A percentile compares a stretch with the other conserved stretches of the same genome.
phyloP scores from a whole-genome alignment of 352 stramenopile genomes.

The Globisporangium cylindrosporum region DNA sequence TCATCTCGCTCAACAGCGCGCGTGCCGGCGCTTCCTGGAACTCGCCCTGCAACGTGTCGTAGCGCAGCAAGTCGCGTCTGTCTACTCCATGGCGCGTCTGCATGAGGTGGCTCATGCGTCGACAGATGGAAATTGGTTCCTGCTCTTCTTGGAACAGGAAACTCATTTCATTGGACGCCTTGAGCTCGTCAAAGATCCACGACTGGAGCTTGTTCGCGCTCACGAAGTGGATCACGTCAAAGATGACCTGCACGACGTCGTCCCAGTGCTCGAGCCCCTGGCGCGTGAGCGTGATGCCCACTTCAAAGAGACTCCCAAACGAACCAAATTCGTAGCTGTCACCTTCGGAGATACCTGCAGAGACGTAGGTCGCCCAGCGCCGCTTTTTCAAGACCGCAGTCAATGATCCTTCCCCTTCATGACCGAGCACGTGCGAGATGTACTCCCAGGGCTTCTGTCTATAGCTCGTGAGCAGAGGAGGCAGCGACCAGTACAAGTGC shows the following conservation, averaged over 20 bases:
- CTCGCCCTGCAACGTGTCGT: conserved; percentile 48
- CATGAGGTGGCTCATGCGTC: conserved; percentile 55
- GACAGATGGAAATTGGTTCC: conserved; percentile 35
- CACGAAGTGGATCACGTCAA: conserved; percentile 36
- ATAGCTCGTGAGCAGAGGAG: conserved; percentile 38
- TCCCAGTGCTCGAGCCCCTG: conserved; percentile 40
- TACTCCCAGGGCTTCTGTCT: conserved; percentile 55
- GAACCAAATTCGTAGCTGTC: conserved; percentile 66
- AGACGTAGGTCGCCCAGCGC: conserved; percentile 45
- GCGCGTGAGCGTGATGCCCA: conserved; percentile 47
- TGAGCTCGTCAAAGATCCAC: conserved; percentile 66
- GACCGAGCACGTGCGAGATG: conserved; percentile 43
- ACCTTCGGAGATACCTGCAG: conserved; percentile 41
- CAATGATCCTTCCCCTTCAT: conserved; percentile 48
- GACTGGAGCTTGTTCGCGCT: conserved; percentile 18
- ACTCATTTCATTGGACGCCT: conserved; percentile 37
- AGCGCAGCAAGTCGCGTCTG: conserved; percentile 49
- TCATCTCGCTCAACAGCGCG: conserved; percentile 39
- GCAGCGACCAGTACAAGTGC: conserved; percentile 50
- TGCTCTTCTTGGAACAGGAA: conserved; percentile 70
- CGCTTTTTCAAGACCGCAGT: conserved; percentile 35
- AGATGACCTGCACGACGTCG: conserved; percentile 44
- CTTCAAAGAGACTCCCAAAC: conserved; percentile 54
- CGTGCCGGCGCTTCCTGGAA: conserved; percentile 32
- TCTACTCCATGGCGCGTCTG: conserved; percentile 38